Percentiles rank a stretch among this genome's conserved stretches.
phyloP scores from a whole-genome alignment of 78 protist genomes.

The Dictyostelium firmibasis region DNA sequence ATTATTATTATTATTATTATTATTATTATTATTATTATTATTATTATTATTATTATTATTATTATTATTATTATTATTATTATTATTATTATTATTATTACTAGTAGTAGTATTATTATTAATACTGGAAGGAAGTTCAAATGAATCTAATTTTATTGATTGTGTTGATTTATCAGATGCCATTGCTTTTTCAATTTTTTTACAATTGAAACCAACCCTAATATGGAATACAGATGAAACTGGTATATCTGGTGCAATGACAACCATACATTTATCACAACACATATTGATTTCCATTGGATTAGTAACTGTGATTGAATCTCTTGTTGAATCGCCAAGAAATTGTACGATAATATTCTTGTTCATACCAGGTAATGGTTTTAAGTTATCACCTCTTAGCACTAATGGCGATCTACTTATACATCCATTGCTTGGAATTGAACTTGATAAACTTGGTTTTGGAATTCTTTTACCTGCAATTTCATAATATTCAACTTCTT shows the following conservation, averaged over 20 bases:
- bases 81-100: neutral
- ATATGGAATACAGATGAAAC: conserved; percentile 23
- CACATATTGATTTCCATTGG: conserved; percentile 67
- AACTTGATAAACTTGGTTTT: conserved; percentile 23
- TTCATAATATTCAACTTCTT: conserved; percentile 38
- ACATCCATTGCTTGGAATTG: conserved; percentile 27
- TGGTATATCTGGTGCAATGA: conserved; percentile 35
- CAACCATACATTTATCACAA: conserved; percentile 55
- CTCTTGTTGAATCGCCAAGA: neutral
- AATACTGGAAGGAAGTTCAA: too few species aligned
- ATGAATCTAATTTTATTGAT: neutral
- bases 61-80: neutral
- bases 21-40: neutral
- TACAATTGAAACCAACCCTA: conserved; percentile 42
- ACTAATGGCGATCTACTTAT: conserved; percentile 38
- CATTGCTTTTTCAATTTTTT: conserved; percentile 40
- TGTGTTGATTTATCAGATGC: neutral
- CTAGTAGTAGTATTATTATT: too few species aligned
- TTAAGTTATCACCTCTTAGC: conserved; percentile 34
- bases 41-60: neutral
- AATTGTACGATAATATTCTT: conserved; percentile 23
- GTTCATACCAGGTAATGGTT: conserved; percentile 63
- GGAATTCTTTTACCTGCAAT: conserved; percentile 46
- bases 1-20: neutral
- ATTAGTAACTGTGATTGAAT: neutral